Base-by-base conservation (phyloP, 2,329 filamentous ascomycete genomes). In the Diaporthe vexans region DNA sequence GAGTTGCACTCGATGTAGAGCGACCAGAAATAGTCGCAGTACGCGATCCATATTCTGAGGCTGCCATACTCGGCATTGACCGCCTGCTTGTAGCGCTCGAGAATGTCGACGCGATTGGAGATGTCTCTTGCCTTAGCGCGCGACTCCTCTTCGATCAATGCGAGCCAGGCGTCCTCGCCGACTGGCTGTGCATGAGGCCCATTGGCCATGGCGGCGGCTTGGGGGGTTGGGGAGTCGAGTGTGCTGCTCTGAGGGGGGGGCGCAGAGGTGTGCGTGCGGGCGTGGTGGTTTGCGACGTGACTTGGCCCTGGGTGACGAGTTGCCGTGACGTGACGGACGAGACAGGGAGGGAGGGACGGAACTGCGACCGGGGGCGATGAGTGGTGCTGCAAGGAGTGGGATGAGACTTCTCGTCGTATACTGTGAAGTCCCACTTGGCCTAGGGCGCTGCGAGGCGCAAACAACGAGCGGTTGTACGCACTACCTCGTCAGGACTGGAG, bases 121-220 rank as follows among this genome's bases (percentile, higher is more conserved):
- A 94, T 83, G 80, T 92, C 84, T 80, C 85, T 81, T 80, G 92
- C 86, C 84, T 86, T 84, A 63, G 29, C 71, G 83, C 88, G 86
- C 73, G 88, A 90, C 78, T 93, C 90, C 82, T 95, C 94, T 76
- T 94, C 91, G 77, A 96, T 88, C 83, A 93, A 94, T 78, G 93
- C 93, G 78, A 93, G 83, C 94, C 94, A 97, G 81, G 89, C 89
- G 74, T 93, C 91, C 85, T 97, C 94, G 79, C 93, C 93, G 77
- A 95, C 87, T 59, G 93, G 92, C 15, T 74, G 77, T 69, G 72
- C 61, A 58, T 74, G 72, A 82, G 86, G 79, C 24, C 24, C 68
- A 63, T 76, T 76, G 17, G 84, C 85, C 86, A 88, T 88, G 74
- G 76, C 85, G 67, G 73, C 74, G 37, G 46, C 48, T 33, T 40